Evolutionary conservation across 345 rosid species (phyloP), one percentile per base, ranked within the genome.

Genomic region (Carallia brachiata): DNA sequence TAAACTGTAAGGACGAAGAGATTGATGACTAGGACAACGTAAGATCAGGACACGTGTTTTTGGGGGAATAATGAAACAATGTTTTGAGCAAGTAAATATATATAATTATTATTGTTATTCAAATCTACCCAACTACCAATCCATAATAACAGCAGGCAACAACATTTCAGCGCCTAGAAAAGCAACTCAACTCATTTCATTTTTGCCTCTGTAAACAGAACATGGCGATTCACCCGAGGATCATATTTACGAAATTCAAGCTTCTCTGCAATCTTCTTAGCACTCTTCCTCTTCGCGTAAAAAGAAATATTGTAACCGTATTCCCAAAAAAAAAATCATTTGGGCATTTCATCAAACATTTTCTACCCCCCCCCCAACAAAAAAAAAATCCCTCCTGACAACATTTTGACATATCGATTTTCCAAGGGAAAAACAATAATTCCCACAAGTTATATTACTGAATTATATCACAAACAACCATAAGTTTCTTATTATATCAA

Each of bases 241-340:
- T 92, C 99, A 55, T 86, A 95, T 62, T 94, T 94, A 34, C 97
- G 88, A 71, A 91, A 94, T 82, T 91, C 97, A 16, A 94, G 96
- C 77, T 94, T 91, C 84, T 94, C 97, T 15, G 78, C 68, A 37
- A 89, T 77, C 55, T 85, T 88, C 71, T 89, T 87, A 3, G 88
- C 78, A 72, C 97, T 94, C 86, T 91, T 91, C 87, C 82, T 85
- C 90, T 90, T 88, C 59, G 87, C 97, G 65, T 92, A 92, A 84
- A 94, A 94, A 86, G 92, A 94, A 32, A 1, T 32, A 32, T 32
- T 32, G 34, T 32, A 32, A 32, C 34, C 34, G 34, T 32, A 32
- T 32, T 44, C 23, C 23, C 23, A 23, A 23, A 12, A 44, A 44
- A 13, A 44, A 2, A 10, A 67, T 63, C 68, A 39, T 6, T 56